Conservation (phyloP, 768 basidiomycete genomes). For the Cubamyces sp. region DNA sequence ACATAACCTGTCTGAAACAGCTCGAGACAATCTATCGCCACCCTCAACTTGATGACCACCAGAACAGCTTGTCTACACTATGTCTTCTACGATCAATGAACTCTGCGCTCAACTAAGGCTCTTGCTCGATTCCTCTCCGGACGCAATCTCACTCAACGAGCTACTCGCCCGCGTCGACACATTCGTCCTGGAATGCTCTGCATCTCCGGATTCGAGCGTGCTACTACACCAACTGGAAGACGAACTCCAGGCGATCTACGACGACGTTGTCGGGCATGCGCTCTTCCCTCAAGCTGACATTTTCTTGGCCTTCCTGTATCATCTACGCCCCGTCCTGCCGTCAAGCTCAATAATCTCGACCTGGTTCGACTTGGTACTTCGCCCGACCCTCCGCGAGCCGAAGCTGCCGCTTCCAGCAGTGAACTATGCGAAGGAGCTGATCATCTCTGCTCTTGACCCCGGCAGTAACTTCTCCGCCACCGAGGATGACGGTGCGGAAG, state of each 20-base stretch:
- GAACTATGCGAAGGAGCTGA: constrained; percentile 71
- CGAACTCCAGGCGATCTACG: constrained; percentile 65
- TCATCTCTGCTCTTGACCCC: constrained; percentile 57
- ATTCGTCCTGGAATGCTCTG: constrained; percentile 55
- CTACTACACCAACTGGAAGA: constrained; percentile 59
- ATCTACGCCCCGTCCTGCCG: constrained; percentile 63
- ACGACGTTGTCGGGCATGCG: constrained; percentile 66
- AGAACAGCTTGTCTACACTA: neutral
- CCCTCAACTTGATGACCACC: too few relatives aligned
- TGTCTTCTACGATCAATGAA: constrained; percentile 41
- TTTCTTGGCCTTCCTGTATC: constrained; percentile 67
- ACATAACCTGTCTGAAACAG: too few relatives aligned
- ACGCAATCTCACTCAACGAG: constrained; percentile 54
- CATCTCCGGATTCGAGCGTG: constrained; percentile 48
- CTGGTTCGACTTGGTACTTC: constrained; percentile 83
- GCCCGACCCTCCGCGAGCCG: constrained; percentile 78
- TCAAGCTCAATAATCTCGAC: constrained; percentile 68
- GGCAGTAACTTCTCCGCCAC: constrained; percentile 6
- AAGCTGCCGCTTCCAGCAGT: constrained; percentile 61
- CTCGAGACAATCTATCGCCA: too few relatives aligned
- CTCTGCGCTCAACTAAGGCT: constrained; percentile 58
- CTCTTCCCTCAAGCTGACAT: constrained; percentile 64
- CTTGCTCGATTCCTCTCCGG: constrained; percentile 56
- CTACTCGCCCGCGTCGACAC: constrained; percentile 56
- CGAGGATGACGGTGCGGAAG: constrained; percentile 42